Conservation (phyloP, 2,329 filamentous ascomycete species). For the Diaporthe velutina region DNA sequence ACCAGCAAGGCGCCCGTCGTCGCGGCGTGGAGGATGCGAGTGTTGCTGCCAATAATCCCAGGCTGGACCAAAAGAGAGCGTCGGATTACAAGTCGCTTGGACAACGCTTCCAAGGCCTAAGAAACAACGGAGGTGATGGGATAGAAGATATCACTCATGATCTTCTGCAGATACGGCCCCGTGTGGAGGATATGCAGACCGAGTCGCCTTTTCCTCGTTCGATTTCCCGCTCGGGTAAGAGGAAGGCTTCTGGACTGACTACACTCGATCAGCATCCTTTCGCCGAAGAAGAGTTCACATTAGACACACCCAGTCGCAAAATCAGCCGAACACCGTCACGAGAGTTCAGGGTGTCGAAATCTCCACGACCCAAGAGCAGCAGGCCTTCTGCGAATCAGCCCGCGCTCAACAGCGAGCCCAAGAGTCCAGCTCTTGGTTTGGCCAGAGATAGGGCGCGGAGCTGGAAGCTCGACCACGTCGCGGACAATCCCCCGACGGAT, state of each 20-base stretch:
- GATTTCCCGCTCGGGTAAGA: slow-evolving; percentile 30
- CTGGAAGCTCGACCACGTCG: slow-evolving; percentile 23
- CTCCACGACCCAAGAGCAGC: slow-evolving; percentile 9
- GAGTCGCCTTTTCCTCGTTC: slow-evolving; percentile 25
- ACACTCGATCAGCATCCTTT: background rate
- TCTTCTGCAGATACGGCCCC: slow-evolving; percentile 31
- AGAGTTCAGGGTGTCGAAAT: slow-evolving; percentile 21
- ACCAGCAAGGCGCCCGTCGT: slow-evolving; percentile 42
- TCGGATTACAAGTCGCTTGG: slow-evolving; percentile 18
- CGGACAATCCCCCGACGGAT: background rate
- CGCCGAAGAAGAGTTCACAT: slow-evolving; percentile 1
- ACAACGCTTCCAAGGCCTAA: slow-evolving; percentile 24
- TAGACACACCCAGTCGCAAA: slow-evolving; percentile 25
- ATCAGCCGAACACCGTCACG: slow-evolving; percentile 15
- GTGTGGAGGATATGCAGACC: slow-evolving; percentile 17
- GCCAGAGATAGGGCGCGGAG: slow-evolving; percentile 12
- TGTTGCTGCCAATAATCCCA: slow-evolving; percentile 37
- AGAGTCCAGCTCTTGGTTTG: slow-evolving; percentile 17
- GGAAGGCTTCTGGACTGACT: slow-evolving; percentile 25
- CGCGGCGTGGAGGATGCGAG: slow-evolving; percentile 37
- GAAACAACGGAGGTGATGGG: slow-evolving; percentile 12
- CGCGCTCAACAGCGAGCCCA: background rate
- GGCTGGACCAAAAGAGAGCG: slow-evolving; percentile 39
- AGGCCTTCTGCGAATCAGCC: background rate
- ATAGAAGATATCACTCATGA: slow-evolving; percentile 32